A percentile compares a stretch with the other conserved stretches of the same genome.
Conservation (phyloP, 2,329 filamentous ascomycete species). For the Trichophyton verrucosum region DNA sequence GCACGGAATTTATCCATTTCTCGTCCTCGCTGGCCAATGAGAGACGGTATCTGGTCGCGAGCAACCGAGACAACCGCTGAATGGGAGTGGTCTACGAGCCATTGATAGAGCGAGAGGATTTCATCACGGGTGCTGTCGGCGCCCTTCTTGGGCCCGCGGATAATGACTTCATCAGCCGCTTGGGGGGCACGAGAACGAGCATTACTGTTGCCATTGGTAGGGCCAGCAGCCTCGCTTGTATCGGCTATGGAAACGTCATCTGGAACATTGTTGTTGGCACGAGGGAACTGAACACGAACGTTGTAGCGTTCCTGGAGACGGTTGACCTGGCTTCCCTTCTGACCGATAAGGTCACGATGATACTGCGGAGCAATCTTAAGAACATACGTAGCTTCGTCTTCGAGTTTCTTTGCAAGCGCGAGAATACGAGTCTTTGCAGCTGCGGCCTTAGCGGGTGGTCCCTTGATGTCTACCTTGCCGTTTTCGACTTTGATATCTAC, state of each 20-base stretch:
- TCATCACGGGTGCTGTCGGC: constrained; percentile 88
- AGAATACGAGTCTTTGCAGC: constrained; percentile 71
- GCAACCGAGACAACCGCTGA: constrained; percentile 71
- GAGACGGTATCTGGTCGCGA: constrained; percentile 80
- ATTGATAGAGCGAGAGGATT: constrained; percentile 77
- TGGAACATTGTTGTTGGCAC: constrained; percentile 38
- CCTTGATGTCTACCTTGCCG: constrained; percentile 89
- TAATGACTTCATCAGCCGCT: constrained; percentile 72
- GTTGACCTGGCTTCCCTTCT: constrained; percentile 77
- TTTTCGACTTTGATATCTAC: constrained; percentile 80
- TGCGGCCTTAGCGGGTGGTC: constrained; percentile 88
- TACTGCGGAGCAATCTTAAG: constrained; percentile 89
- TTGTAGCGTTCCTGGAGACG: constrained; percentile 84
- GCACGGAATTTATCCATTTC: constrained; percentile 85
- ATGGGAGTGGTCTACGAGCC: constrained; percentile 75
- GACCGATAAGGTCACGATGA: constrained; percentile 85
- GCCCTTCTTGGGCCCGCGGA: constrained; percentile 84
- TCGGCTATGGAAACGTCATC: constrained; percentile 63
- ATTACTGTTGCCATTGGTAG: constrained; percentile 34
- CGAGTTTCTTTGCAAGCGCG: constrained; percentile 64
- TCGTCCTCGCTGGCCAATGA: constrained; percentile 82
- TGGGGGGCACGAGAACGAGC: constrained; percentile 50
- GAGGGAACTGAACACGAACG: constrained; percentile 92
- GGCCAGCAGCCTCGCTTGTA: constrained; percentile 51
- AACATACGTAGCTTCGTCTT: constrained; percentile 77